Base-by-base conservation (phyloP, 176 grass and related monocot species). In the Musa schizocarpa region DNA sequence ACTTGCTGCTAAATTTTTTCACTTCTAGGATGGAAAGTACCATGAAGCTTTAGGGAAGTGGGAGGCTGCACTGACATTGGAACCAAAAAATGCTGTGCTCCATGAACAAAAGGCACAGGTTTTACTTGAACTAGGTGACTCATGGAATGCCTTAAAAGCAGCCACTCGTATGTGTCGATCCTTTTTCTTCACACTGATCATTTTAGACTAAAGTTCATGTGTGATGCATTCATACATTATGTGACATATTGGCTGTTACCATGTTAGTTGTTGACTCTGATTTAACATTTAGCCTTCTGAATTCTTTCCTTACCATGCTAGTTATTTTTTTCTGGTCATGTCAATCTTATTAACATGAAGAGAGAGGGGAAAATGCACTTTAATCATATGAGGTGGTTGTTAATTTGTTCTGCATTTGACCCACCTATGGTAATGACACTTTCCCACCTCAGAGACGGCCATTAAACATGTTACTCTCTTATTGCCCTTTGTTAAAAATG, bases 21-120 rank as follows among this genome's bases (percentile, higher is more conserved):
- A 17, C n/a, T 89, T 81, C 49, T 82, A 96, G 93, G 85, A 89
- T 84, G 87, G 93, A 3, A 90, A 81, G 76, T 92, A 92, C 80
- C 80, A 82, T 73, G 87, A 96, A 84, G 89, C 93, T 53, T 81
- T 96, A 82, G 78, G 81, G 34, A 96, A 88, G 82, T 96, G 93
- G 93, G 89, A 96, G 82, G 81, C 89, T 63, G 85, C 79, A 9
- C 85, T 96, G 66, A 86, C 64, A 76, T 68, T 96, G 79, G 54
- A 76, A 73, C 93, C 93, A 17, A 79, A 86, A 74, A 92, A 88
- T 83, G 87, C 85, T 74, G 78, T 83, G 79, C 68, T 96, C 34
- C 83, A 90, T 24, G 89, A 96, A 64, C 93, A 96, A 68, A 92
- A 96, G 83, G 82, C 93, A 55, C 93, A 96, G 73, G 61, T 90